These are phyloP conservation scores for Nigrospora osmanthi DNA, from an alignment of 2,329 filamentous ascomycete species.

Conservation along the genomic window DNA sequence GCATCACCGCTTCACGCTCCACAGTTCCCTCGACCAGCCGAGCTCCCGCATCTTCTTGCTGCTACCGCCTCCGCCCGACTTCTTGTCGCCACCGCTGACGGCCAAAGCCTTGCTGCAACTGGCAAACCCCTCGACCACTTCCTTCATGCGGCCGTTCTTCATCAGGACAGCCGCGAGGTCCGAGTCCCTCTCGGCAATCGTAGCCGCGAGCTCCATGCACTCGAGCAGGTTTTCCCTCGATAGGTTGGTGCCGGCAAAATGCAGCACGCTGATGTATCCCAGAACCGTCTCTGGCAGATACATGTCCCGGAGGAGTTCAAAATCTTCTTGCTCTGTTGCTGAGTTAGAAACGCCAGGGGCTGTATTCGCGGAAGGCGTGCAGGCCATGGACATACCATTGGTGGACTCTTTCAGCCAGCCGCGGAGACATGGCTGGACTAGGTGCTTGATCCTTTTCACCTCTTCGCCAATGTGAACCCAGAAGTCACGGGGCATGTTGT, in stretches of 20 bases:
- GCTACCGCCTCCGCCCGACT: slow-evolving; percentile 31
- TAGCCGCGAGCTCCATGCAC: slow-evolving; percentile 76
- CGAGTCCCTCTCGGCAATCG: slow-evolving; percentile 64
- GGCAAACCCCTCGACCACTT: slow-evolving; percentile 71
- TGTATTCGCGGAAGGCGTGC: too few relatives aligned
- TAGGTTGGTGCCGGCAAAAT: slow-evolving; percentile 68
- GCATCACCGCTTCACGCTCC: slow-evolving; percentile 42
- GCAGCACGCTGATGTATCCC: slow-evolving; percentile 73
- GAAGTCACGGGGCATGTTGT: slow-evolving; percentile 33
- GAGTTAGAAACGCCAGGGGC: slow-evolving; percentile 3
- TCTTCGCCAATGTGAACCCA: slow-evolving; percentile 45
- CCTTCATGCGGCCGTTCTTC: slow-evolving; percentile 59
- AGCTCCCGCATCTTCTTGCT: slow-evolving; percentile 54
- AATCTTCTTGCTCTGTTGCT: slow-evolving; percentile 46
- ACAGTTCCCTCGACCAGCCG: slow-evolving; percentile 57
- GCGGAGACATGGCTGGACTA: slow-evolving; percentile 53
- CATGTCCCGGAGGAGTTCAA: slow-evolving; percentile 58
- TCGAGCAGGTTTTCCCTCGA: slow-evolving; percentile 72
- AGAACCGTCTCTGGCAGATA: slow-evolving; percentile 85
- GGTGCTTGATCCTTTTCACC: slow-evolving; percentile 45
- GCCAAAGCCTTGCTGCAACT: slow-evolving; percentile 66
- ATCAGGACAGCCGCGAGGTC: slow-evolving; percentile 60
- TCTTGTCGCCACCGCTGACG: slow-evolving; percentile 47
- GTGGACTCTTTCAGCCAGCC: slow-evolving; percentile 53
- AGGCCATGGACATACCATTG: slow-evolving; percentile 37